Evolutionary conservation across 306 rosid species (phyloP).

Genomic region (Dicorynia guianensis): DNA sequence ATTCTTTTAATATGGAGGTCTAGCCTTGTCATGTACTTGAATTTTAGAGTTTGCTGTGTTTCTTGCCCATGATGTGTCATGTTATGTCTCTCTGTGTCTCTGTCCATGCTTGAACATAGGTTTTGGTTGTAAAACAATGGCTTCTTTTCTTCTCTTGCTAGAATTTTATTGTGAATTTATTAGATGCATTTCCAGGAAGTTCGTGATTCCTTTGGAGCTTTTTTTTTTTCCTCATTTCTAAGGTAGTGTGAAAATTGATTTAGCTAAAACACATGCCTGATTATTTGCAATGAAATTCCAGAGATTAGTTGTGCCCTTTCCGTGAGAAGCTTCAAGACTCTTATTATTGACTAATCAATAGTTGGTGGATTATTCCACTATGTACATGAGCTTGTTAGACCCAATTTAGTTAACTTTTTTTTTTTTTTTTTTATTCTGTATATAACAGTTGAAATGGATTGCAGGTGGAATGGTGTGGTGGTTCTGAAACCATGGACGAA

Average conservation of each 20-base stretch:
- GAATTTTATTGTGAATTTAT: neutral
- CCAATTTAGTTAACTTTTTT: constrained; percentile 12
- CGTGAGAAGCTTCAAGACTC: constrained; percentile 1
- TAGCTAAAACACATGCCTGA: neutral
- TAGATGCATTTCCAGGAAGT: neutral
- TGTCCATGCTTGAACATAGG: too few species aligned
- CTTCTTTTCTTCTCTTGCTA: neutral
- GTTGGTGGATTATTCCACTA: neutral
- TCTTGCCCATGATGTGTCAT: too few species aligned
- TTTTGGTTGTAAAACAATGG: constrained; percentile 5
- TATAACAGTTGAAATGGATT: constrained; percentile 31
- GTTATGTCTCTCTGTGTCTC: too few species aligned
- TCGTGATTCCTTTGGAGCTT: neutral
- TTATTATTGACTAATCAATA: neutral
- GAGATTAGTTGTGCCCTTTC: neutral
- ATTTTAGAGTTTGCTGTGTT: too few species aligned
- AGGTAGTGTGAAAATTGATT: neutral
- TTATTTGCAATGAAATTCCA: constrained; percentile 5
- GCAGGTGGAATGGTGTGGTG: constrained; percentile 78
- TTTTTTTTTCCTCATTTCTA: neutral
- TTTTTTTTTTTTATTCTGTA: constrained; percentile 17
- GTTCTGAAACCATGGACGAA: constrained; percentile 75
- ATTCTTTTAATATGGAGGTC: too few species aligned
- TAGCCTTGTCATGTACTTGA: too few species aligned
- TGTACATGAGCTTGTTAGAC: constrained; percentile 1